Evolutionary conservation across 768 basidiomycete species (phyloP).

Genomic region (Xerocomus spinulosus): DNA sequence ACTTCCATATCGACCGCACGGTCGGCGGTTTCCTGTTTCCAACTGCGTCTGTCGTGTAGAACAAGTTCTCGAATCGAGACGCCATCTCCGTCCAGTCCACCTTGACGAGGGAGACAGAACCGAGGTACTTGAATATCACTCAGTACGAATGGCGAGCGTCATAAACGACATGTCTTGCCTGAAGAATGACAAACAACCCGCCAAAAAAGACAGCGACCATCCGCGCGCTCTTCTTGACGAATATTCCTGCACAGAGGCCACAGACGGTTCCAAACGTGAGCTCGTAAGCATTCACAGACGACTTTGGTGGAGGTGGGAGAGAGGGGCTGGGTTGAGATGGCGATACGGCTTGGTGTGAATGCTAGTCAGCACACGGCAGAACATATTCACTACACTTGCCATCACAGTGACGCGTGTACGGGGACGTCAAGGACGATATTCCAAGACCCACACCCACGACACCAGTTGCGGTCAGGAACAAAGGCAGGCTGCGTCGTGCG

Average conservation of each 20-base stretch:
- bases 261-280: constrained; percentile 85
- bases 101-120: constrained; percentile 63
- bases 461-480: constrained; percentile 29
- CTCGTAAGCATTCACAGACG: constrained; percentile 76
- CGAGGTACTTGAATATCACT: constrained; percentile 63
- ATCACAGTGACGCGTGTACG: constrained; percentile 47
- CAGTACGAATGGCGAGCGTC: background rate
- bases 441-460: constrained; percentile 44
- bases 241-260: constrained; percentile 88
- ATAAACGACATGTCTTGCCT: constrained; percentile 46
- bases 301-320: constrained; percentile 50
- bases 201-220: constrained; percentile 82
- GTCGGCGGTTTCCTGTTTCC: constrained; percentile 60
- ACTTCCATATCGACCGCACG: constrained; percentile 57
- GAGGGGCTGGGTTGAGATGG: constrained; percentile 8
- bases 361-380: constrained; percentile 1
- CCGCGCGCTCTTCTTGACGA: constrained; percentile 92
- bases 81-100: constrained; percentile 77
- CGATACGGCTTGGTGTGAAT: constrained; percentile 8
- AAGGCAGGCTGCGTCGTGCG: constrained; percentile 7
- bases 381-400: constrained; percentile 31
- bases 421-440: constrained; percentile 33
- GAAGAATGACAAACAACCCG: constrained; percentile 84
- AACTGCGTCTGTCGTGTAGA: constrained; percentile 58
- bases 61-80: constrained; percentile 63